Percentiles rank a stretch among this genome's conserved stretches.
These are phyloP conservation scores for Soucietia sequanensis DNA, from an alignment of 805 yeast species.

Conservation along the genomic window DNA sequence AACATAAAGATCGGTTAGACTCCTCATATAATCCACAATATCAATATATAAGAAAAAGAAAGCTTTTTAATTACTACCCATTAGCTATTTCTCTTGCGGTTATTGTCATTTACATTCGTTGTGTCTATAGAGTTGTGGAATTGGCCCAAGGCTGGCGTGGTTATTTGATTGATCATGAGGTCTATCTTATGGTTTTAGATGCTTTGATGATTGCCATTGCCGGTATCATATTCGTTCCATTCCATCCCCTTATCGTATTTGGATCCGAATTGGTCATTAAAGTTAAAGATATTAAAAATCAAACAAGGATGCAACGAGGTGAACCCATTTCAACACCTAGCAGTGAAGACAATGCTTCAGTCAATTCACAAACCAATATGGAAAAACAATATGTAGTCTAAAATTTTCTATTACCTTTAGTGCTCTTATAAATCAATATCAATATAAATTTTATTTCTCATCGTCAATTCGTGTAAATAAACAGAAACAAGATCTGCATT, in stretches of 20 bases:
- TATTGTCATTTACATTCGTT: constrained; percentile 30
- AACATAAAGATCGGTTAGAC: constrained; percentile 26
- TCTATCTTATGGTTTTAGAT: constrained; percentile 36
- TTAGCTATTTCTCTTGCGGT: constrained; percentile 34
- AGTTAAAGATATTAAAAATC: background rate
- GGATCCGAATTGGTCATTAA: constrained; percentile 25
- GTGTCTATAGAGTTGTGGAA: constrained; percentile 41
- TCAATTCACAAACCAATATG: no score
- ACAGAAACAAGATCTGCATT: no score
- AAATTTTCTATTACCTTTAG: no score
- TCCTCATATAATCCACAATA: constrained; percentile 27
- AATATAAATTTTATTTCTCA: no score
- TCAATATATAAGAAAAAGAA: constrained; percentile 18
- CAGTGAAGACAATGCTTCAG: no score
- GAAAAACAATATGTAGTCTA: no score
- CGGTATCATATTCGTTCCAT: constrained; percentile 33
- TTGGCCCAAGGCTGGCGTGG: constrained; percentile 39
- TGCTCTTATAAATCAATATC: no score
- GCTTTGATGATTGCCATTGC: constrained; percentile 37
- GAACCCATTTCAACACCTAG: no score
- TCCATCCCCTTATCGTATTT: constrained; percentile 39
- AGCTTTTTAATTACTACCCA: constrained; percentile 32
- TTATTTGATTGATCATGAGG: constrained; percentile 35
- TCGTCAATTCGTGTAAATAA: no score
- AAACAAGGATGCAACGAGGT: no score